Base-by-base conservation (phyloP, 2,329 filamentous ascomycete genomes). In the Penicillium sp. region DNA sequence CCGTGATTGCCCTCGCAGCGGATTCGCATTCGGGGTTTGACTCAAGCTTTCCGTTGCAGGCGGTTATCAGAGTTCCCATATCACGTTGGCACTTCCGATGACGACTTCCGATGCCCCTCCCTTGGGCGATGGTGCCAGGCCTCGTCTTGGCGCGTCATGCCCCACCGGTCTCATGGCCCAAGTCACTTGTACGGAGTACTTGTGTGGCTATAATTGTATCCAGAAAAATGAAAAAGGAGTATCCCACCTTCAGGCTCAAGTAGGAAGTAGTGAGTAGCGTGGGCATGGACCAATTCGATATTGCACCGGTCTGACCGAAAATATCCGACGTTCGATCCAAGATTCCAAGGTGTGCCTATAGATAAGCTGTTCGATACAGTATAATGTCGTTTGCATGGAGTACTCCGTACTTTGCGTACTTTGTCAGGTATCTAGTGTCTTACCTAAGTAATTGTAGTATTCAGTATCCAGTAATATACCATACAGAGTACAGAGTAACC, bases 31-130 rank as follows among this genome's bases (percentile, higher is more conserved):
- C 29, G 11, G 9, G 13, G 50, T 39, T 43, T 38, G 2, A 29
- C 49, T 53, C 43, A 56, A 58, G 58, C 56, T 58, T 53, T 58
- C 54, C 53, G 58, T 61, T 27, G 61, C 56, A 61, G 53, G 58
- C 58, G 53, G 53, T 47, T 61, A 59, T 58, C 52, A 52, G 46
- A 14, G 43, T 49, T 9, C 44, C 54, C 43, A 53, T 54, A 59
- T 62, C 58, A 59, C 40, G 27, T 31, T 24, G 46, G 16, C 21
- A 21, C 8, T 27, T 14, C 32, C 39, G 46, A 49, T 22, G 13
- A 44, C 9, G 29, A 32, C 16, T 43, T 44, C 29, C 10, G 18
- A 34, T 27, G 34, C 43, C 34, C 24, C 43, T 40, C 18, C 24
- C 45, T 51, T 32, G 13, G 8, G 24, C 6, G 22, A 52, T 48